Evolutionary conservation across 306 rosid species (phyloP).

Genomic region (Cicer yamashitae): DNA sequence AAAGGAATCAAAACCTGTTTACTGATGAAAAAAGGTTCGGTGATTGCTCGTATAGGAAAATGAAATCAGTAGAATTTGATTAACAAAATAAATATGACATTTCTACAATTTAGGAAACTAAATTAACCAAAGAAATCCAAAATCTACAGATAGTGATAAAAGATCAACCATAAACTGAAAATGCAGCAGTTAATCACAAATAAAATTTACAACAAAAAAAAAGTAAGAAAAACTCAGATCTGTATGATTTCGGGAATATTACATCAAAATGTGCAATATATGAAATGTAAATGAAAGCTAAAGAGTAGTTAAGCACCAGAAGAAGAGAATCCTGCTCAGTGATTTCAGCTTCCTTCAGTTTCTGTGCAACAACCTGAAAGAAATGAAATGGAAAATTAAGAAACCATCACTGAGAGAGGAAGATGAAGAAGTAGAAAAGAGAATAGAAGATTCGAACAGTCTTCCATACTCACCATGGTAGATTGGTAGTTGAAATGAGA

Average conservation of each 20-base stretch:
- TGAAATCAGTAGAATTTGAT: conserved; percentile 26
- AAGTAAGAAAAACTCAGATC: background rate
- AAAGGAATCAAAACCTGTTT: background rate
- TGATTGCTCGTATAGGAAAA: background rate
- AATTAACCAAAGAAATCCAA: conserved; percentile 29
- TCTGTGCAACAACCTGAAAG: conserved; percentile 86
- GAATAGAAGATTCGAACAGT: conserved; percentile 20
- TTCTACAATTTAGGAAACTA: background rate
- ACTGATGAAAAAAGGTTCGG: background rate
- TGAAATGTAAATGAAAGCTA: conserved; percentile 44
- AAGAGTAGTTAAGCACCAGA: conserved; percentile 60
- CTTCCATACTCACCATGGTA: conserved; percentile 59
- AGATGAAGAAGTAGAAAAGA: conserved; percentile 38
- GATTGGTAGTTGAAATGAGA: conserved; percentile 43
- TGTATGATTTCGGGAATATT: background rate
- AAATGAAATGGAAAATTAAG: conserved; percentile 36
- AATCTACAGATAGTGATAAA: background rate
- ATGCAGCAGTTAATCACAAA: conserved; percentile 27
- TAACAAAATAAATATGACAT: background rate
- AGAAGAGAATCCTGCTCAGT: conserved; percentile 97
- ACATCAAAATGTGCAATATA: background rate
- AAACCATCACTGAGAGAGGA: conserved; percentile 13
- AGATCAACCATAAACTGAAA: conserved; percentile 23
- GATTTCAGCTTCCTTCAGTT: conserved; percentile 85
- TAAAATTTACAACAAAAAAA: background rate